A percentile compares a stretch with the other conserved stretches of the same genome.
These are phyloP conservation scores for Ophiocordyceps camponoti-leonardi DNA, from an alignment of 2,329 filamentous ascomycete genomes.

Conservation along the genomic window DNA sequence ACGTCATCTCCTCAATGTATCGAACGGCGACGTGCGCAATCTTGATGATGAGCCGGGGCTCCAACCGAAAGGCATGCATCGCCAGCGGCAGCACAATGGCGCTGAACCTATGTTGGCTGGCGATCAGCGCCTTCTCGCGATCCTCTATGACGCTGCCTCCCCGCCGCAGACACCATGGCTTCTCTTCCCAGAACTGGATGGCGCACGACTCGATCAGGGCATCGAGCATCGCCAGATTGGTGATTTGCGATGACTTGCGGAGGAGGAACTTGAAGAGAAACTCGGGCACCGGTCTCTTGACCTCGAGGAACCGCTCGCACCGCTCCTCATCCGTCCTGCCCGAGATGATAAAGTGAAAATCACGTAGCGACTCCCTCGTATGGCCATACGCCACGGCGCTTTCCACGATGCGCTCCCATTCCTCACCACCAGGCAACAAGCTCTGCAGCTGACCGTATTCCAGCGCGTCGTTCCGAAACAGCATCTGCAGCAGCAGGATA, in stretches of 20 bases:
- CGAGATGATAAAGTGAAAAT: slow-evolving; percentile 13
- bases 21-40: slow-evolving; percentile 11
- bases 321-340: slow-evolving; percentile 13
- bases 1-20: slow-evolving; percentile 9
- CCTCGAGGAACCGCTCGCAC: slow-evolving; percentile 13
- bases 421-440: slow-evolving; percentile 8
- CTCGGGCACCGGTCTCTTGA: slow-evolving; percentile 7
- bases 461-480: slow-evolving; percentile 8
- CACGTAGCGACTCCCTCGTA: slow-evolving; percentile 6
- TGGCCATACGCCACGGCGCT: slow-evolving; percentile 6
- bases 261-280: slow-evolving; percentile 16
- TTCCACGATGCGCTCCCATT: slow-evolving; percentile 9
- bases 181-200: slow-evolving; percentile 3
- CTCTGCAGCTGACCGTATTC: slow-evolving; percentile 6
- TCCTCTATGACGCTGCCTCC: no score
- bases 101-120: slow-evolving; percentile 9
- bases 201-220: slow-evolving; percentile 11
- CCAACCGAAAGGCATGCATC: slow-evolving; percentile 14
- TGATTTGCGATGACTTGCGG: slow-evolving; percentile 9
- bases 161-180: neutral
- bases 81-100: slow-evolving; percentile 10
- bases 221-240: slow-evolving; percentile 8
- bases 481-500: slow-evolving; percentile 15
- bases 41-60: slow-evolving; percentile 15
- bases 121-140: slow-evolving; percentile 1